These are phyloP conservation scores for Podochytrium sp. DNA, from an alignment of 192 early-diverging fungal genomes.

Conservation along the genomic window DNA sequence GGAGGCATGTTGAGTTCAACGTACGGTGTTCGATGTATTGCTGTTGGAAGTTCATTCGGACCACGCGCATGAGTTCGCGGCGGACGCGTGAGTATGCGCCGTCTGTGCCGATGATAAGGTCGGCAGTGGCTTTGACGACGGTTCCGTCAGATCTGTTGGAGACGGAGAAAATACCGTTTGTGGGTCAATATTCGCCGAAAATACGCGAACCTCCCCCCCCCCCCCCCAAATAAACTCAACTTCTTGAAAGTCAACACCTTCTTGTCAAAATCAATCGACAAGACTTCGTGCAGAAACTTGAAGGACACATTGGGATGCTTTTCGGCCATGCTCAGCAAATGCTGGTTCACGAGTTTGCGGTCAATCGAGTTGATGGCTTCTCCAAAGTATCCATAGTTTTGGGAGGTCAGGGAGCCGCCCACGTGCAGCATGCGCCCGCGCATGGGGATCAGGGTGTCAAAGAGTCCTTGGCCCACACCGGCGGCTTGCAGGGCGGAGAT, in stretches of 20 bases:
- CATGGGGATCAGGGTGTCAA: conserved; percentile 84
- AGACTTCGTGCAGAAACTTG: conserved; percentile 76
- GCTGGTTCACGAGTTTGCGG: conserved; percentile 78
- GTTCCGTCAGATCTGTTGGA: conserved; percentile 23
- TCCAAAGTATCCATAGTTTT: conserved; percentile 86
- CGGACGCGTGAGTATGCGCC: conserved; percentile 71
- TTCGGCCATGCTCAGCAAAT: conserved; percentile 77
- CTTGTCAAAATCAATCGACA: conserved; percentile 73
- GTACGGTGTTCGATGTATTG: conserved; percentile 86
- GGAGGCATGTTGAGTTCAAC: conserved; percentile 91
- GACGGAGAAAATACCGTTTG: neutral
- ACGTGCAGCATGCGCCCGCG: conserved; percentile 90
- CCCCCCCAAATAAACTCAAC: no score
- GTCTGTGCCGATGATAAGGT: conserved; percentile 25
- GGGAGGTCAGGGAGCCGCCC: conserved; percentile 70
- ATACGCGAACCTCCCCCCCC: neutral
- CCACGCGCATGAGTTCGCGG: conserved; percentile 77
- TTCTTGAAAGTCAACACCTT: conserved; percentile 56
- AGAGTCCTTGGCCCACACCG: conserved; percentile 63
- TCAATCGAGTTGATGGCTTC: conserved; percentile 96
- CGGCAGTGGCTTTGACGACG: conserved; percentile 87
- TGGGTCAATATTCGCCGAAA: no score
- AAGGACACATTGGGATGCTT: conserved; percentile 68
- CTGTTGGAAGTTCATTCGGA: conserved; percentile 84
- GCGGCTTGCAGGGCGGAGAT: conserved; percentile 77